A percentile compares a stretch with the other conserved stretches of the same genome.
These are phyloP conservation scores for Cryptosporidium parvum DNA, from an alignment of 169 alveolate species.

Conservation along the genomic window DNA sequence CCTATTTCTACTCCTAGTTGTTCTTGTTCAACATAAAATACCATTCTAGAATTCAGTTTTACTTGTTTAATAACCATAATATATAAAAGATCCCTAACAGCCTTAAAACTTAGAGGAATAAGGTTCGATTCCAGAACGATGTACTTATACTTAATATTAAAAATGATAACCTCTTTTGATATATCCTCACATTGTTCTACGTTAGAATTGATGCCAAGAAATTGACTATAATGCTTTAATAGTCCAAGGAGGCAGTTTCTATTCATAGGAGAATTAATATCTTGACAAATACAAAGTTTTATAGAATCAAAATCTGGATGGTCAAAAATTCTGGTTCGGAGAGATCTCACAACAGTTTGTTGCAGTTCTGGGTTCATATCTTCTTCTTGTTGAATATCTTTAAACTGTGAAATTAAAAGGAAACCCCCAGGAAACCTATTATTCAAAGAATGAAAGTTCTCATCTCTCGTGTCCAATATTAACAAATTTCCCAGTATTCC, in stretches of 20 bases:
- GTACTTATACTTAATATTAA: slow-evolving; percentile 14
- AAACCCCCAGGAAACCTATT: slow-evolving; percentile 31
- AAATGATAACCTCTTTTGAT: neutral
- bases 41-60: slow-evolving; percentile 1
- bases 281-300: slow-evolving; percentile 42
- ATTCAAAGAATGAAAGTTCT: slow-evolving; percentile 46
- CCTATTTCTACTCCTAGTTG: neutral
- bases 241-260: slow-evolving; percentile 8
- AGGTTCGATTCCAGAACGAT: slow-evolving; percentile 30
- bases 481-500: slow-evolving; percentile 6
- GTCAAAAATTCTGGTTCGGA: slow-evolving; percentile 9
- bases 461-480: slow-evolving; percentile 36
- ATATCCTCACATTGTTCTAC: neutral
- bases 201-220: neutral
- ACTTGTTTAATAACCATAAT: neutral
- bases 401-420: slow-evolving; percentile 12
- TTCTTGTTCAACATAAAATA: slow-evolving; percentile 36
- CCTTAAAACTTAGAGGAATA: slow-evolving; percentile 3
- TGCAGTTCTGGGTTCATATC: neutral
- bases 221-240: slow-evolving; percentile 10
- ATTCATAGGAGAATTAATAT: slow-evolving; percentile 11
- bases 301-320: slow-evolving; percentile 1
- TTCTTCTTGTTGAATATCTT: neutral
- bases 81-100: slow-evolving; percentile 44
- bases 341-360: neutral